Evolutionary conservation across 1,284 basidiomycete species (phyloP).

Genomic region (Leccinum subfulvum): DNA sequence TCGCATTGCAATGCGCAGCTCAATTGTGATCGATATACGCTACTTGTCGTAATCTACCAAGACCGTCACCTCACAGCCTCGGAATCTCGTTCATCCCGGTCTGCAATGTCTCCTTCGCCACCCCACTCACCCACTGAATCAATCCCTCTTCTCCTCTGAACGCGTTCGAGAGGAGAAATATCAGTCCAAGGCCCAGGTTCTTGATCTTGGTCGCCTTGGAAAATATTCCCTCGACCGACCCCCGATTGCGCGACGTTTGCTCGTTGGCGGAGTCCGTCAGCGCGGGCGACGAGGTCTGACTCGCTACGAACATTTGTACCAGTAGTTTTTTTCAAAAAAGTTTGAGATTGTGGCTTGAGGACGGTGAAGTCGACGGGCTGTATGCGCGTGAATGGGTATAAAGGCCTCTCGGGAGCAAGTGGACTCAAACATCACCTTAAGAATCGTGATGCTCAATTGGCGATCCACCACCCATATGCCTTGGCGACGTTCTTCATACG

Average conservation of each 20-base stretch:
- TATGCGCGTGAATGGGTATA: no score
- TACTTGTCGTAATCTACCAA: constrained; percentile 1
- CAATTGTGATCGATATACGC: background rate
- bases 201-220: constrained; percentile 63
- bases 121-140: constrained; percentile 59
- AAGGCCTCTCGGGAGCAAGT: background rate
- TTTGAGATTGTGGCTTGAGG: no score
- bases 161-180: constrained; percentile 60
- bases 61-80: constrained; percentile 29
- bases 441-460: constrained; percentile 63
- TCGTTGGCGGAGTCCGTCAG: constrained; percentile 40
- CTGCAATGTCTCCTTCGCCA: constrained; percentile 68
- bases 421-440: constrained; percentile 64
- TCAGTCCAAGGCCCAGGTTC: constrained; percentile 63
- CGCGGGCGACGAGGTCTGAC: constrained; percentile 70
- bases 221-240: constrained; percentile 70
- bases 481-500: constrained; percentile 67
- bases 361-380: no score
- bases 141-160: constrained; percentile 49
- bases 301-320: constrained; percentile 40
- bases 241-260: constrained; percentile 49
- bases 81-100: constrained; percentile 57
- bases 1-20: background rate
- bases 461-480: constrained; percentile 84
- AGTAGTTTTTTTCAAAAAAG: background rate